Base-by-base conservation (phyloP, 306 rosid species). In the Astragalus membranaceus region DNA sequence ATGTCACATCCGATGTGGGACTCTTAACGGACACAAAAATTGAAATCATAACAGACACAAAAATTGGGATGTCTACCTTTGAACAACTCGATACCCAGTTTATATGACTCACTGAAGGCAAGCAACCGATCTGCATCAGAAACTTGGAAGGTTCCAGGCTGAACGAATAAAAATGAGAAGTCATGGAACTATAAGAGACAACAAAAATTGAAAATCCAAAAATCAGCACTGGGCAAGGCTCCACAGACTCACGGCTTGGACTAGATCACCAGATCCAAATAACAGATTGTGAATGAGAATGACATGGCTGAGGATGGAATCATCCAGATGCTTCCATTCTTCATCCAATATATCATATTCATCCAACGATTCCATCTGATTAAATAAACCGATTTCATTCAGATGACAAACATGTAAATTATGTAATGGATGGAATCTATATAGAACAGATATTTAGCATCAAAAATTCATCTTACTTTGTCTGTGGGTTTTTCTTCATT, bases 261-360 rank as follows among this genome's bases (percentile, higher is more conserved):
- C 74, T 11, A 88, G 86, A 83, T 86, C 84, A 75, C 43, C 75
- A 72, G 89, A 87, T 49, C 97, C 96, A 81, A 94, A 94, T 69
- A 90, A 67, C 73, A 76, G 84, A 81, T 79, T 75, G 75, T 94
- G 97, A 81, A 83, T 77, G 42, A 64, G 54, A 59, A 90, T 84
- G 69, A 87, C 83, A 17, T 70, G 72, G 73, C 76, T 72, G 56
- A 88, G 77, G 54, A 81, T 61, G 55, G 92, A 81, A 65, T 85
- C 97, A 30, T 90, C 96, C 73, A 90, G 67, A 26, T 56, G 70
- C 64, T 83, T 80, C 96, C 88, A 81, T 50, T 90, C 96, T 59
- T 88, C 89, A 66, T 84, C 96, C 26, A 76, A 64, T 52, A 77
- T 43, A n/a, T 78, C 88, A 65, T 64, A 74, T 74, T 84, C 87